Conservation (phyloP, 306 rosid species). For the Pterocarpus santalinus region DNA sequence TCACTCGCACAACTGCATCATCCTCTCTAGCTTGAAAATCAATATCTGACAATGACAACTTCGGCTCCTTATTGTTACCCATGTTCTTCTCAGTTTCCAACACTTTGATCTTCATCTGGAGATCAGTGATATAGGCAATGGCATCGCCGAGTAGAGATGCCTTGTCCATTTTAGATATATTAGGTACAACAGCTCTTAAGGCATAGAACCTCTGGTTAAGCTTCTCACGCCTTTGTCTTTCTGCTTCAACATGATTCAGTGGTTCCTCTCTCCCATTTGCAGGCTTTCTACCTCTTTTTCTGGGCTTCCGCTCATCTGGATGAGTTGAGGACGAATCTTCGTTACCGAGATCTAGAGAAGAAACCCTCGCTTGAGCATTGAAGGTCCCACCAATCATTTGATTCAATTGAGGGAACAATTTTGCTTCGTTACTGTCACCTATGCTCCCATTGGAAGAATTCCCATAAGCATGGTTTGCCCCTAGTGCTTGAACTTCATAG, state of each 20-base stretch:
- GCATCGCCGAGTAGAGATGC: constrained; percentile 96
- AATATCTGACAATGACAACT: constrained; percentile 60
- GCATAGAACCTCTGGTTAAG: constrained; percentile 94
- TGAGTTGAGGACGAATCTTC: constrained; percentile 72
- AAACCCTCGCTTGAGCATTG: constrained; percentile 63
- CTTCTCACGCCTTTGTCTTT: constrained; percentile 93
- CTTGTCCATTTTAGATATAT: constrained; percentile 95
- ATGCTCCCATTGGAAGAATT: constrained; percentile 71
- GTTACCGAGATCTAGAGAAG: constrained; percentile 63
- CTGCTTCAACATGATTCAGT: constrained; percentile 91
- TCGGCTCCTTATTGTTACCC: constrained; percentile 53
- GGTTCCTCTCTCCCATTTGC: constrained; percentile 97
- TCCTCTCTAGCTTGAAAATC: constrained; percentile 81
- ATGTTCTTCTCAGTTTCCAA: constrained; percentile 81
- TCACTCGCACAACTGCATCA: constrained; percentile 77
- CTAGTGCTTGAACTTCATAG: constrained; percentile 66
- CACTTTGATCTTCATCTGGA: constrained; percentile 81
- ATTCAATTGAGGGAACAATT: constrained; percentile 66
- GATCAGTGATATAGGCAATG: constrained; percentile 84
- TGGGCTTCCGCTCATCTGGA: constrained; percentile 82
- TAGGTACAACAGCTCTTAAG: constrained; percentile 91
- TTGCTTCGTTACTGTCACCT: constrained; percentile 66
- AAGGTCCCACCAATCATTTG: constrained; percentile 69
- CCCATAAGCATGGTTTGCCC: constrained; percentile 62
- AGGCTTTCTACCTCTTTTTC: constrained; percentile 94